Base-by-base conservation (phyloP, 2,329 filamentous ascomycete species). In the Penicillium sp. region DNA sequence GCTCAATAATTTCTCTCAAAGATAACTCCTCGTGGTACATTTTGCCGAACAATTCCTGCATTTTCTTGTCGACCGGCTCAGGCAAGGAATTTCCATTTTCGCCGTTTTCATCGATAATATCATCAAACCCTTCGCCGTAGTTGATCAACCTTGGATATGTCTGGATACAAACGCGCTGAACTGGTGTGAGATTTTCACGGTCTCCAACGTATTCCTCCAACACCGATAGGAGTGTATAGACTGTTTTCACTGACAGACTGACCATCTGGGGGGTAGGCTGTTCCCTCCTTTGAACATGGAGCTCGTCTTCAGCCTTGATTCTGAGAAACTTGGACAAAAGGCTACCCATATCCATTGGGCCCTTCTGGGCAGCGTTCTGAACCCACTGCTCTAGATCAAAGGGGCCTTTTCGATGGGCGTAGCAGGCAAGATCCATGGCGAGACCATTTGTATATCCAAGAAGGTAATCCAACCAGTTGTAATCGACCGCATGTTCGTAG, bases 21-120 rank as follows among this genome's bases (percentile, higher is more conserved):
- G 94, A 90, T 21, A 93, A 88, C 68, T 97, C 92, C 67, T 92
- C 90, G 67, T 92, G 91, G 75, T 99, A 99, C 93, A 99, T 98
- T 72, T 91, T 91, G 78, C 97, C 97, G 77, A 97, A 99, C 66
- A 97, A 90, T 68, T 97, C 92, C 73, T 98, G 93, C 95, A 99
- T 99, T 75, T 92, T 91, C 66, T 86, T 88, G 68, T 96, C 93
- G 58, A 94, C 92, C 23, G 89, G 88, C 21, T 86, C 83, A 0
- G 93, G 90, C 1, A 99, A 84, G 1, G 87, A 85, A 71, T 98
- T 96, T n/a, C 91, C 89, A 21, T 90, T 87, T 69, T 88, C 86
- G 49, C 92, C 91, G 72, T 96, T 97, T 9, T 85, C 84, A 71
- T 98, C 92, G 67, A 99, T 93, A 47, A 98, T 88, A 61, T 95